Conservation (phyloP, 345 rosid species). For the Lepidium sativum region DNA sequence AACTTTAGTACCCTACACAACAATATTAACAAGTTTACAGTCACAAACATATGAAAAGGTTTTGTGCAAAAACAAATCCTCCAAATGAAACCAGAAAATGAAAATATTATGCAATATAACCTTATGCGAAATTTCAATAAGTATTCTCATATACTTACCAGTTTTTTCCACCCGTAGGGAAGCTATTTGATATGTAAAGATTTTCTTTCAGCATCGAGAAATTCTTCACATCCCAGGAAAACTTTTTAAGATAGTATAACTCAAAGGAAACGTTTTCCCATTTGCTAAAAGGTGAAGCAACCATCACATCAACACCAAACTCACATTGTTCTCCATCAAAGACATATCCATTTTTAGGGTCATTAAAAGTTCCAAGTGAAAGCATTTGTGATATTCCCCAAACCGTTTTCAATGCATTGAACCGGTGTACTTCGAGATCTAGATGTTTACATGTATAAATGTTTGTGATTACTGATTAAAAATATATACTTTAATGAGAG, state of each 20-base stretch:
- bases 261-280: background rate
- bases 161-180: background rate
- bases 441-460: background rate
- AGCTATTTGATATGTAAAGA: background rate
- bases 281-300: background rate
- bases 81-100: too few species aligned
- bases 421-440: background rate
- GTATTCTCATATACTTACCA: background rate
- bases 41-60: too few species aligned
- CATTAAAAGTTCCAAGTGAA: background rate
- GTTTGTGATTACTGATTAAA: background rate
- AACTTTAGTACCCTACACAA: background rate
- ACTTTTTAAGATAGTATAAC: background rate
- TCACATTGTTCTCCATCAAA: background rate
- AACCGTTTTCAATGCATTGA: slow-evolving; percentile 4
- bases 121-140: too few species aligned
- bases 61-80: too few species aligned
- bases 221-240: background rate
- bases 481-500: background rate
- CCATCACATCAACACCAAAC: slow-evolving; percentile 7
- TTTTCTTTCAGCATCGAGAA: background rate
- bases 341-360: background rate
- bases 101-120: too few species aligned
- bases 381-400: background rate
- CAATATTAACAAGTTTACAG: background rate